Evolutionary conservation across 345 rosid species (phyloP).

Genomic region (Stellera chamaejasme): DNA sequence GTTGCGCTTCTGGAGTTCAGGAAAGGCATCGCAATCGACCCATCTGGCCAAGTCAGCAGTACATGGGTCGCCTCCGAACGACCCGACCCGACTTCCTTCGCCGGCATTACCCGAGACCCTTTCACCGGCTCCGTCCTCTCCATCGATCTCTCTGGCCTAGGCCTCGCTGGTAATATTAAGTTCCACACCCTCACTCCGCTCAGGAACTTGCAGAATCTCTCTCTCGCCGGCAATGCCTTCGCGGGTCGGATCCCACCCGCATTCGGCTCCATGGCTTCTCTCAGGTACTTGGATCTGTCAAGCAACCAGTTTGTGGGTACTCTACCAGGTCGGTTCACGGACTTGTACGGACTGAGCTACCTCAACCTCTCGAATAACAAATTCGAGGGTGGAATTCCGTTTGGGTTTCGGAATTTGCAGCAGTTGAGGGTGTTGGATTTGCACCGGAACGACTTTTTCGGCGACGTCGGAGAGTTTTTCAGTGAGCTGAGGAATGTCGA

Average conservation of each 20-base stretch:
- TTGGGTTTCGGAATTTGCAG: constrained; percentile 61
- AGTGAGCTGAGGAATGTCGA: constrained; percentile 61
- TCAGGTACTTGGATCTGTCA: constrained; percentile 82
- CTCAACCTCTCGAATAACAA: constrained; percentile 61
- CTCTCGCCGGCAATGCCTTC: constrained; percentile 68
- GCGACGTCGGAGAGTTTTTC: constrained; percentile 50
- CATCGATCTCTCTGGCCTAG: constrained; percentile 48
- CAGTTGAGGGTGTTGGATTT: constrained; percentile 71
- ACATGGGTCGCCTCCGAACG: constrained; percentile 37
- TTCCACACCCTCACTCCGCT: constrained; percentile 51
- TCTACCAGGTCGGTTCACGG: constrained; percentile 75
- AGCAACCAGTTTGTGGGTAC: constrained; percentile 68
- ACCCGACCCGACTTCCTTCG: constrained; percentile 37
- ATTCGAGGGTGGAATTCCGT: constrained; percentile 69
- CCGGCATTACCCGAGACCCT: constrained; percentile 63
- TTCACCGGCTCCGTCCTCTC: constrained; percentile 35
- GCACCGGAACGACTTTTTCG: constrained; percentile 43
- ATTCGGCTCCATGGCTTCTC: constrained; percentile 51
- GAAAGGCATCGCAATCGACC: constrained; percentile 64
- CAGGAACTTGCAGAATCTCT: constrained; percentile 48
- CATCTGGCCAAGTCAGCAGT: constrained; percentile 22
- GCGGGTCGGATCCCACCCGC: constrained; percentile 84
- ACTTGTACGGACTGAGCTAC: constrained; percentile 55
- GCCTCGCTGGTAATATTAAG: constrained; percentile 72
- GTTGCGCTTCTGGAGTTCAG: constrained; percentile 74